Evolutionary conservation across 1,284 basidiomycete species (phyloP), one percentile per base, ranked within the genome.

Genomic region (Blastosporella zonata): DNA sequence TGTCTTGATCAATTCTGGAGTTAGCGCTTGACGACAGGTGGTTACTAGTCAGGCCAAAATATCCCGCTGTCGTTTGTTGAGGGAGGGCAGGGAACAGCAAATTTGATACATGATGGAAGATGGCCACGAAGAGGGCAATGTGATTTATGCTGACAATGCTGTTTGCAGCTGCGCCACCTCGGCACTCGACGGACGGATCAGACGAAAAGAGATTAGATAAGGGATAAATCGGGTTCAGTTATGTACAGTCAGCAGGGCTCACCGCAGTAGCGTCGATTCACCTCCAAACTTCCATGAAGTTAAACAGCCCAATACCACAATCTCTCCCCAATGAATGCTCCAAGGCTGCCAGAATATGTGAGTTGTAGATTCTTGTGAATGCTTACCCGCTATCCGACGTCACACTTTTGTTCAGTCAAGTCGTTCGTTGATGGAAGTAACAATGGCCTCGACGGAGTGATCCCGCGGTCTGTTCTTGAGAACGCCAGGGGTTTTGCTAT

Each of bases 401-500:
- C 6, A 6, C 29, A 31, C 12, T 12, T n/a, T n/a, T 31, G 25
- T 27, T 9, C 5, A 89, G 86, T 90, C 65, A 74, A 79, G 56
- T 86, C 84, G 2, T 90, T 90, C 57, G 81, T 88, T 20, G 82
- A 87, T 61, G 75, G 73, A 55, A 75, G 70, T 38, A 87, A 87
- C 60, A 85, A 84, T 61, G 84, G 86, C 6, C 73, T 90, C 18
- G 87, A 90, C 57, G 82, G 86, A 21, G 83, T 90, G 53, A 82
- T 90, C 51, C 87, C 87, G 41, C 73, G 82, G 39, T 70, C 65
- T 48, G 75, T 90, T 15, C 75, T 90, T 13, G 76, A 87, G 62
- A 78, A 83, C 58, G 90, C 93, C 6, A 85, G 82, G 63, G 92
- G 91, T 8, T 92, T 93, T 59, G 89, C 89, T 34, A 88, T 93